Base-by-base conservation (phyloP, 495 filamentous ascomycete genomes). In the Pseudoneurospora amorphoporcata region DNA sequence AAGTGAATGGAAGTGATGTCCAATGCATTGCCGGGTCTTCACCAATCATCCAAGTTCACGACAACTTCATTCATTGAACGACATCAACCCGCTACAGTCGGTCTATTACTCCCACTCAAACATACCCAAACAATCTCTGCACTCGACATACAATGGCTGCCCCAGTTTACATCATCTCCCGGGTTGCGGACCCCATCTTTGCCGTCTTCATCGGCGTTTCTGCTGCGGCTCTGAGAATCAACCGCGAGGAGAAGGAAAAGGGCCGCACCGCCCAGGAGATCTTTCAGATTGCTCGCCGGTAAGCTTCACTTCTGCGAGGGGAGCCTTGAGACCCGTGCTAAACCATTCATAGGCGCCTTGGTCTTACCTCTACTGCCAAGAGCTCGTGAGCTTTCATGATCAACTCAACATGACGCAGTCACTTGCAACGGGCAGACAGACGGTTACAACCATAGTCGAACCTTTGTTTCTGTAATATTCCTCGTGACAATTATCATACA, bases 141-240 rank as follows among this genome's bases (percentile, higher is more conserved):
- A 29, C 16, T 42, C 29, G 4, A 16, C 39, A n/a, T 29, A 77
- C 43, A 74, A 88, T 88, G 87, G 81, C 85, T 43, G 75, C 85
- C 40, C 83, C 86, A 47, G 81, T 82, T 5, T 85, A 87, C 76
- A 85, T 88, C 72, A 87, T 88, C 53, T 88, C 86, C 73, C 94
- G 93, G 80, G 76, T 88, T 68, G 88, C 87, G 29, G 95, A 99
- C 78, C 95, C 95, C 23, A 77, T 97, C 74, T 99, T 98, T 79
- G 95, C 94, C 47, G 73, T 97, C 47, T 81, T 87, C 69, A 95
- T 98, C 77, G 95, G 91, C 12, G 69, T 88, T 16, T 84, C 86
- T 29, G 91, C 91, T 2, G 89, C 90, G 10, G 83, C 82, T n/a
- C 82, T 86, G 38, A 84, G 91, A 73, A 90, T 99, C 79, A 92